Conservation (phyloP, 2,329 filamentous ascomycete species). For the Claviceps sp. region DNA sequence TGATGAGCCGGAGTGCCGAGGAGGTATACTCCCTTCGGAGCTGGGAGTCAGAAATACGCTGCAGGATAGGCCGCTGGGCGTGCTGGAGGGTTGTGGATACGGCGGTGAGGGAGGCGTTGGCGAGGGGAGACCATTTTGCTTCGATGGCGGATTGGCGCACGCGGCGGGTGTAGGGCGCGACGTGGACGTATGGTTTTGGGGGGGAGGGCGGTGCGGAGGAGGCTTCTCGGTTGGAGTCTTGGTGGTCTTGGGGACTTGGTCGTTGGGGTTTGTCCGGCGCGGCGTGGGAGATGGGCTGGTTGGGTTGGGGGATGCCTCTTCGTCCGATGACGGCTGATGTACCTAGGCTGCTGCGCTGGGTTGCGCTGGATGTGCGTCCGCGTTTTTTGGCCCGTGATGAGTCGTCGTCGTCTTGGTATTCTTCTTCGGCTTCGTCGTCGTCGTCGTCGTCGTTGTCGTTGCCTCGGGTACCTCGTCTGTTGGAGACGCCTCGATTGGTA, state of each 20-base stretch:
- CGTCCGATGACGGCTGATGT: conserved; percentile 4
- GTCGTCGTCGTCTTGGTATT: not conserved
- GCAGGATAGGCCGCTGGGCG: conserved; percentile 48
- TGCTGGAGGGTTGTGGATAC: conserved; percentile 43
- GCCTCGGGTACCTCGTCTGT: not conserved
- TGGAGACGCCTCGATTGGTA: not conserved
- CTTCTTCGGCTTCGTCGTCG: conserved; percentile 11
- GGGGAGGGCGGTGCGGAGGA: conserved; percentile 13
- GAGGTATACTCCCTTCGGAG: conserved; percentile 39
- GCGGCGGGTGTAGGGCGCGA: conserved; percentile 35
- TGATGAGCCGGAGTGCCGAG: conserved; percentile 39
- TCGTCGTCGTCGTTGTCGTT: conserved; percentile 12
- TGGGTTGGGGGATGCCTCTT: conserved; percentile 5
- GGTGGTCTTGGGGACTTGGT: not conserved
- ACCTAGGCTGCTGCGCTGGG: conserved; percentile 1
- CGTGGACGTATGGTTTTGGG: conserved; percentile 31
- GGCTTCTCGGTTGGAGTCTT: conserved; percentile 3
- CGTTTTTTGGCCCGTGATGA: not conserved
- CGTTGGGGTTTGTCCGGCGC: not conserved
- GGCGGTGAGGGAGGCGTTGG: conserved; percentile 38
- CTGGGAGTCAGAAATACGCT: conserved; percentile 36
- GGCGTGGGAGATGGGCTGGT: not conserved
- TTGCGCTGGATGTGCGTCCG: not conserved
- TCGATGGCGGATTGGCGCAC: conserved; percentile 53
- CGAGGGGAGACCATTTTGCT: conserved; percentile 51